phyloP scores from a whole-genome alignment of 441 rosid genomes.

The Croton laevigatus region DNA sequence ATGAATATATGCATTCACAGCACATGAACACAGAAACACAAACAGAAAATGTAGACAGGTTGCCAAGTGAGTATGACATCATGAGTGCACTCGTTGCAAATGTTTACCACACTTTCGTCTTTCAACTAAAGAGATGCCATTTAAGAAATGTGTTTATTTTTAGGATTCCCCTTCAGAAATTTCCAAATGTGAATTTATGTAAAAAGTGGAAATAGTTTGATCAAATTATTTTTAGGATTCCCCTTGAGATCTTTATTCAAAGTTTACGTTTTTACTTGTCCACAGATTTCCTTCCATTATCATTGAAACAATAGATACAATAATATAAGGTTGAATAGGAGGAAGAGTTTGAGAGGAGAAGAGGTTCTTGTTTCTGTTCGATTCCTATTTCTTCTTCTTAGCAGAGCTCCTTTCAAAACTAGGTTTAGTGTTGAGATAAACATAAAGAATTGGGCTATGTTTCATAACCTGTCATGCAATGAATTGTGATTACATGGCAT shows the following conservation, averaged over 20 bases:
- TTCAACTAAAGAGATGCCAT: constrained; percentile 1
- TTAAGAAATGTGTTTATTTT: not conserved
- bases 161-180: not conserved
- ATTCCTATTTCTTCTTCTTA: not conserved
- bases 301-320: not conserved
- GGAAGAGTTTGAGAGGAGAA: not conserved
- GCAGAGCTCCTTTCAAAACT: not conserved
- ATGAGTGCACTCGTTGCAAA: not conserved
- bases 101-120: not conserved
- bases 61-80: not conserved
- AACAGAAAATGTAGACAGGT: not conserved
- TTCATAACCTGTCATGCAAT: no score
- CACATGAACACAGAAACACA: not conserved
- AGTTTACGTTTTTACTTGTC: not conserved
- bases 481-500: no score
- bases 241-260: not conserved
- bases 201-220: not conserved
- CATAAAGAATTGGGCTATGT: not conserved
- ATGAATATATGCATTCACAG: not conserved
- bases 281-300: not conserved
- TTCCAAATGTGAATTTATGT: not conserved
- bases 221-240: no score
- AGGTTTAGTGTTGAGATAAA: not conserved
- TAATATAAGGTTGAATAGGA: not conserved
- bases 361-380: not conserved